These are phyloP conservation scores for Botrytis pseudocinerea DNA, from an alignment of 2,329 filamentous ascomycete genomes.

Conservation along the genomic window DNA sequence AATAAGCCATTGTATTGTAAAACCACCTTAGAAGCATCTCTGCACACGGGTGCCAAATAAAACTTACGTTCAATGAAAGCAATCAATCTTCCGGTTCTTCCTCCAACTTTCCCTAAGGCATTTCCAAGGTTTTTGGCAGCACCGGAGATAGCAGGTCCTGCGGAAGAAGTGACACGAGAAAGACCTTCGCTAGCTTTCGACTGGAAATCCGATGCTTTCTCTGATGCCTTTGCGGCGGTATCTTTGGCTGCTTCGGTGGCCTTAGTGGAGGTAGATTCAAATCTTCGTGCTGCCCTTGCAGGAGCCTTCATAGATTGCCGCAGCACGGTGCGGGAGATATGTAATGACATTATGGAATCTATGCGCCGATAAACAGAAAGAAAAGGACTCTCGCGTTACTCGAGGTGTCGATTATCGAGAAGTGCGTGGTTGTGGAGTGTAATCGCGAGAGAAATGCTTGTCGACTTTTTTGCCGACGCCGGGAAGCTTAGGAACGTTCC, in stretches of 20 bases:
- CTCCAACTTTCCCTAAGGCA: conserved; percentile 75
- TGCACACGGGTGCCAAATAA: conserved; percentile 11
- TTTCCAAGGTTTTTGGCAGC: conserved; percentile 67
- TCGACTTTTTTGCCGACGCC: conserved; percentile 33
- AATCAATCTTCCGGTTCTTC: conserved; percentile 77
- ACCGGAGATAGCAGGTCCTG: conserved; percentile 73
- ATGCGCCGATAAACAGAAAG: conserved; percentile 30
- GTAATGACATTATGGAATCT: conserved; percentile 38
- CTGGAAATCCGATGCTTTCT: conserved; percentile 49
- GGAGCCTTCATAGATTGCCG: conserved; percentile 39
- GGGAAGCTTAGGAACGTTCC: conserved; percentile 29
- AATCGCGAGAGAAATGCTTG: conserved; percentile 30
- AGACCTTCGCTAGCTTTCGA: conserved; percentile 79
- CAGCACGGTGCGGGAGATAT: conserved; percentile 38
- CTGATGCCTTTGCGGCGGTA: conserved; percentile 46
- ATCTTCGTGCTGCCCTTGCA: conserved; percentile 45
- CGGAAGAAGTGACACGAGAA: conserved; percentile 76
- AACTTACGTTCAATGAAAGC: conserved; percentile 82
- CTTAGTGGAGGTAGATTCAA: conserved; percentile 59
- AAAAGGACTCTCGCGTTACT: conserved; percentile 28
- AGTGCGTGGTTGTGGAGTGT: conserved; percentile 35
- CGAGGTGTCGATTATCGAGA: conserved; percentile 31
- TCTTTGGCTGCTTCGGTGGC: conserved; percentile 49
- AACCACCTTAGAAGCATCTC: conserved; percentile 15
- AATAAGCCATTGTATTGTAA: conserved; percentile 33